Conservation (phyloP, 768 basidiomycete species). For the Leccinum variicolor region DNA sequence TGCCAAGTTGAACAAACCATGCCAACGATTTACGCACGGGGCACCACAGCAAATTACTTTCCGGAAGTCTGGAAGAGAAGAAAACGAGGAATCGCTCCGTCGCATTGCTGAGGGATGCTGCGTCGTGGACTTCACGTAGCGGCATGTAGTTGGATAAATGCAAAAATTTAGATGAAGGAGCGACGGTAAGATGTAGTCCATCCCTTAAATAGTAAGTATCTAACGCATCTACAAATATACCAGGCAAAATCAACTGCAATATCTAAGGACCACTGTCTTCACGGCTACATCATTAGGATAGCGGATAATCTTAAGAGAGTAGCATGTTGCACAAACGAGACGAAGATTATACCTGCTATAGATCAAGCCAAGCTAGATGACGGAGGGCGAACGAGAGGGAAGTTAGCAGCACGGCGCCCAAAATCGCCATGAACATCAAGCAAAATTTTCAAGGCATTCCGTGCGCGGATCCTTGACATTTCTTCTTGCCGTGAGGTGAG, state of each 20-base stretch:
- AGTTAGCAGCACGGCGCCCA: slow-evolving; percentile 52
- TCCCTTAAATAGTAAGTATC: slow-evolving; percentile 4
- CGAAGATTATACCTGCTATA: neutral
- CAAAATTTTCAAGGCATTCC: slow-evolving; percentile 92
- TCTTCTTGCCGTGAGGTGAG: slow-evolving; percentile 76
- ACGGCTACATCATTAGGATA: slow-evolving; percentile 18
- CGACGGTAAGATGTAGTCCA: slow-evolving; percentile 1
- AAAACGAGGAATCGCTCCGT: slow-evolving; percentile 63
- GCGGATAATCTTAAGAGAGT: slow-evolving; percentile 11
- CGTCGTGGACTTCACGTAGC: slow-evolving; percentile 39
- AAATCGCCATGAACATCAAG: slow-evolving; percentile 91
- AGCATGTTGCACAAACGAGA: neutral
- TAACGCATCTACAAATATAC: neutral
- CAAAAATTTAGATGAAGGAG: neutral
- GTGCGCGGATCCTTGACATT: slow-evolving; percentile 82
- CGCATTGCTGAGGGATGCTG: slow-evolving; percentile 35
- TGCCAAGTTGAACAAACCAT: neutral
- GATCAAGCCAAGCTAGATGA: slow-evolving; percentile 21
- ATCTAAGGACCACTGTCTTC: slow-evolving; percentile 9
- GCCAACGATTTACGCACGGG: slow-evolving; percentile 43
- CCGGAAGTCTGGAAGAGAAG: slow-evolving; percentile 63
- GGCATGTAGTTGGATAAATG: slow-evolving; percentile 41
- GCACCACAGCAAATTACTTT: slow-evolving; percentile 56
- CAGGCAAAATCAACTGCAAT: neutral
- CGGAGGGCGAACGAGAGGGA: slow-evolving; percentile 20